These are phyloP conservation scores for Collybiopsis confluens DNA, from an alignment of 768 basidiomycete species.

Conservation along the genomic window DNA sequence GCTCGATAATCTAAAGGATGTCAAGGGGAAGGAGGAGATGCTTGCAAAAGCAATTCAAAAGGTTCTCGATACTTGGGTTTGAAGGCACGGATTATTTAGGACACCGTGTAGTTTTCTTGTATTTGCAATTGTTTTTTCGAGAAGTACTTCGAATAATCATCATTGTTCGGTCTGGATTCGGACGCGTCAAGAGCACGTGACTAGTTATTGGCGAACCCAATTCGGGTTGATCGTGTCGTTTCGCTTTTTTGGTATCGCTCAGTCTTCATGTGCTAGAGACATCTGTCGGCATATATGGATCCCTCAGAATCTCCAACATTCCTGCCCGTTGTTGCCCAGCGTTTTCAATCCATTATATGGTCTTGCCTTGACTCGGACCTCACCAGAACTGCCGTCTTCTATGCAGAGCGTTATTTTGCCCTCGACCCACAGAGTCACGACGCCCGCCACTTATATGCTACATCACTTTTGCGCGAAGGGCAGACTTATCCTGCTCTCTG, in stretches of 20 bases:
- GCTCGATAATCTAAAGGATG: conserved; percentile 27
- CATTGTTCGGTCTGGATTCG: too few relatives aligned
- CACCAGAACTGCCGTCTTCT: conserved; percentile 78
- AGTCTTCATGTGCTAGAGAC: background rate
- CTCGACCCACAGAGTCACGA: conserved; percentile 71
- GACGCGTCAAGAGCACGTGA: too few relatives aligned
- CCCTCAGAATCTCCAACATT: conserved; percentile 46
- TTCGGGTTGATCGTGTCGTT: background rate
- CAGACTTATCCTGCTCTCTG: conserved; percentile 73
- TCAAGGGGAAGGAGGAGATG: conserved; percentile 39
- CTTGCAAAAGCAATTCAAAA: conserved; percentile 34
- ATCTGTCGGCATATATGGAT: conserved; percentile 42
- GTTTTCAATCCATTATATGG: conserved; percentile 75
- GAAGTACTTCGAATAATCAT: too few relatives aligned
- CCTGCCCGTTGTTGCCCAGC: conserved; percentile 57
- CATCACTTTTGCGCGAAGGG: conserved; percentile 61
- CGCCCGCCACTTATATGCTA: conserved; percentile 82
- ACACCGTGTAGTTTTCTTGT: too few relatives aligned
- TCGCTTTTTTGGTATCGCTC: background rate
- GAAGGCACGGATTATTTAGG: conserved; percentile 1
- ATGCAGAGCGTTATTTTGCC: conserved; percentile 80
- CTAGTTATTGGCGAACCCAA: too few relatives aligned
- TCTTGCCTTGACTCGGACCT: conserved; percentile 81
- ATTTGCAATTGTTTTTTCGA: too few relatives aligned
- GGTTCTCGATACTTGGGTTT: conserved; percentile 38